Evolutionary conservation across 1,284 basidiomycete genomes (phyloP).

Genomic region (Schizophyllum commune): DNA sequence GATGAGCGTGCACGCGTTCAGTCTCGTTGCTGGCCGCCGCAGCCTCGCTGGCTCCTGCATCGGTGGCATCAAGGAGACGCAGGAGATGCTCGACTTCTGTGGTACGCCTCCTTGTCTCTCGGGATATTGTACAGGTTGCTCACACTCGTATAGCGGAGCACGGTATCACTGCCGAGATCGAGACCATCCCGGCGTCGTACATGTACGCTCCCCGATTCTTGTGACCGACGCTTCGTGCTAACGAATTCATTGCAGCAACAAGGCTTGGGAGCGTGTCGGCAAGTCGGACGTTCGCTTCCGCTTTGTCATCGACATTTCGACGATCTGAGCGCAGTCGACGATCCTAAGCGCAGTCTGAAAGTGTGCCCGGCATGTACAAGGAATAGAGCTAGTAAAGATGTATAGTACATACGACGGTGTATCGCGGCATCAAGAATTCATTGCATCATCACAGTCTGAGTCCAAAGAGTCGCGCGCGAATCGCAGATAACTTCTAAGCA

Average conservation of each 20-base stretch:
- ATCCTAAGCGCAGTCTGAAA: too few relatives aligned
- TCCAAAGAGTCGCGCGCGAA: too few relatives aligned
- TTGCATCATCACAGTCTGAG: too few relatives aligned
- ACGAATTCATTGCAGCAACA: neutral
- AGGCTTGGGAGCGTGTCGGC: conserved; percentile 5
- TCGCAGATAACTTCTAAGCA: too few relatives aligned
- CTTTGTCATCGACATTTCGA: conserved; percentile 7
- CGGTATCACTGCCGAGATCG: conserved; percentile 2
- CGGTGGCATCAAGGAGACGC: conserved; percentile 6
- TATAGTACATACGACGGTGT: neutral
- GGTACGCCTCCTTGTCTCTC: neutral
- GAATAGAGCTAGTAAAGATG: neutral
- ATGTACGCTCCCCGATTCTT: neutral
- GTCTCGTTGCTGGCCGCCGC: neutral
- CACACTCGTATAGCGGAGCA: neutral
- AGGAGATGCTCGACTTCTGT: conserved; percentile 8
- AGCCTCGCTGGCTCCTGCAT: conserved; percentile 2
- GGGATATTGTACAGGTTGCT: neutral
- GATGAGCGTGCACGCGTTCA: neutral
- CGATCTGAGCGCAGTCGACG: neutral
- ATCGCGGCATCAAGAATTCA: too few relatives aligned
- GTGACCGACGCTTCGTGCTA: too few relatives aligned
- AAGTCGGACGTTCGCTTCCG: conserved; percentile 6
- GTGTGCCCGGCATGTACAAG: neutral
- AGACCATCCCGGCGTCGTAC: conserved; percentile 6